Percentiles rank a stretch among this genome's conserved stretches.
phyloP scores from a whole-genome alignment of 2,329 filamentous ascomycete genomes.

The Colletotrichum lini region DNA sequence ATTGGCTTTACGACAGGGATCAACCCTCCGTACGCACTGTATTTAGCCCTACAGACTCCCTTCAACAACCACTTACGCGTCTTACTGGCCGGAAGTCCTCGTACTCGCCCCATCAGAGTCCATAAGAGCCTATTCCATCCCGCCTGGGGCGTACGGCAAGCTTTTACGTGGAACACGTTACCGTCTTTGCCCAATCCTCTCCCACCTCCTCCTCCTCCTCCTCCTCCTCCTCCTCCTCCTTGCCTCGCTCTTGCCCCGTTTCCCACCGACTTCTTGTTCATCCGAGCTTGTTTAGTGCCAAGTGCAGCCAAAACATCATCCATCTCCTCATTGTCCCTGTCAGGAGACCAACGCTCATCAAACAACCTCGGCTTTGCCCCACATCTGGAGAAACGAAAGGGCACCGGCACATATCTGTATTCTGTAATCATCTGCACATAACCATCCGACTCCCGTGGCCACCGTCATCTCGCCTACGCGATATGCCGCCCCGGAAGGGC shows the following conservation, averaged over 20 bases:
- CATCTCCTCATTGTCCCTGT: not conserved
- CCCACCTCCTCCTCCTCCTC: no score
- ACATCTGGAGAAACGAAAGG: not conserved
- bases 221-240: not conserved
- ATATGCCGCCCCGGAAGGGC: constrained; percentile 37
- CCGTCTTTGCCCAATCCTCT: not conserved
- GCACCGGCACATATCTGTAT: not conserved
- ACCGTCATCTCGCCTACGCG: not conserved
- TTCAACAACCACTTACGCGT: constrained; percentile 21
- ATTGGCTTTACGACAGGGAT: constrained; percentile 29
- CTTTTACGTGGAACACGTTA: constrained; percentile 13
- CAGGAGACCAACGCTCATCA: not conserved
- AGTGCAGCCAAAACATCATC: not conserved
- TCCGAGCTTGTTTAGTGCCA: constrained; percentile 14
- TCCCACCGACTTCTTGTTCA: constrained; percentile 25
- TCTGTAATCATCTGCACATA: not conserved
- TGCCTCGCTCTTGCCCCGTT: constrained; percentile 25
- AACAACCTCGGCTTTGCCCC: constrained; percentile 12
- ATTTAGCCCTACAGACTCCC: constrained; percentile 9
- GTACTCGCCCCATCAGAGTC: constrained; percentile 28
- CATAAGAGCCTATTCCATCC: not conserved
- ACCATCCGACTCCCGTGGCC: not conserved
- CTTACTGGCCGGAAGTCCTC: constrained; percentile 26
- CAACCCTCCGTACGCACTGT: not conserved
- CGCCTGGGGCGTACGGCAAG: not conserved